These are phyloP conservation scores for Samsoniella hepiali DNA, from an alignment of 2,329 filamentous ascomycete genomes.

Conservation along the genomic window DNA sequence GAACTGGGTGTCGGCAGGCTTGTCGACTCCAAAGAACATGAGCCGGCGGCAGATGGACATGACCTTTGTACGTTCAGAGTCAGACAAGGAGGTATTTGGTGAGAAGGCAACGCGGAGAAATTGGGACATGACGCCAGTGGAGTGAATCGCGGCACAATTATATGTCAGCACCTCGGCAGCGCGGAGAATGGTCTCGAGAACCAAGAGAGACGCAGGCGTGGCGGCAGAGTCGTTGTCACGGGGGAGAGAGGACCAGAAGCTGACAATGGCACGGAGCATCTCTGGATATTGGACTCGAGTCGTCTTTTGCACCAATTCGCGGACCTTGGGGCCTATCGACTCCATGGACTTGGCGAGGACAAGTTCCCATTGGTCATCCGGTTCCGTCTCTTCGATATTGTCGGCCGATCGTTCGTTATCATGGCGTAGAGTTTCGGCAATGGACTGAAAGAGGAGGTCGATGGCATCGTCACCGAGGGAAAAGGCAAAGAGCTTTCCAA, in stretches of 20 bases:
- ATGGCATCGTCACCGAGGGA: slow-evolving; percentile 74
- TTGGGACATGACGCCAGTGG: slow-evolving; percentile 65
- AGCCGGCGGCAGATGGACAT: slow-evolving; percentile 66
- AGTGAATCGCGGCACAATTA: slow-evolving; percentile 70
- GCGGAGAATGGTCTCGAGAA: slow-evolving; percentile 61
- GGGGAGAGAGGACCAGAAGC: slow-evolving; percentile 62
- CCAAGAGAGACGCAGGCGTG: slow-evolving; percentile 57
- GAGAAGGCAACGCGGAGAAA: slow-evolving; percentile 62
- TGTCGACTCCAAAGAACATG: slow-evolving; percentile 72
- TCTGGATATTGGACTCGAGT: slow-evolving; percentile 58
- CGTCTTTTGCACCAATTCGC: slow-evolving; percentile 48
- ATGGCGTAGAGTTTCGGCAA: slow-evolving; percentile 36
- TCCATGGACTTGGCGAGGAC: slow-evolving; percentile 36
- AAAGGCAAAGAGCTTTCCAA: slow-evolving; percentile 79
- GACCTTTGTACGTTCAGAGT: slow-evolving; percentile 57
- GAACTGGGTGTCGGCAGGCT: slow-evolving; percentile 78
- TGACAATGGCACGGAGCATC: slow-evolving; percentile 59
- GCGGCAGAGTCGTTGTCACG: slow-evolving; percentile 41
- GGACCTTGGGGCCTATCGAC: slow-evolving; percentile 40
- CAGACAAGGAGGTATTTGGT: slow-evolving; percentile 46
- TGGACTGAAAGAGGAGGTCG: slow-evolving; percentile 62
- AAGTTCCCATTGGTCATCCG: slow-evolving; percentile 38
- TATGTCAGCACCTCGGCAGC: slow-evolving; percentile 60
- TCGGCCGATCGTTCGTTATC: slow-evolving; percentile 28
- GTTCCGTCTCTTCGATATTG: slow-evolving; percentile 31